phyloP scores from a whole-genome alignment of 768 basidiomycete species.

The Pulveroboletus sp. region DNA sequence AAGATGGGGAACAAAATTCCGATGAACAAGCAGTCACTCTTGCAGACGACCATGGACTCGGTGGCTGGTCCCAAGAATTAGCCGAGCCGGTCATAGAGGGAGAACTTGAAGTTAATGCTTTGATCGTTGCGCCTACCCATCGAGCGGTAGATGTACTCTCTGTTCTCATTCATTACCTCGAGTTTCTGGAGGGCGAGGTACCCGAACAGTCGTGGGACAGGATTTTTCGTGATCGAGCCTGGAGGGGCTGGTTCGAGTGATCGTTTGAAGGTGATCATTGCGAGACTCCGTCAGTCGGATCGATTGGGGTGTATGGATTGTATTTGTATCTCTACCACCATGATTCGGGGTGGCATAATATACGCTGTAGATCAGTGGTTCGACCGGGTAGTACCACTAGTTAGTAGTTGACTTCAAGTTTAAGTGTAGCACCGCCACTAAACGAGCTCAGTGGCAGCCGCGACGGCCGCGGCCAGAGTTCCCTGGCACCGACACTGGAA shows the following conservation, averaged over 20 bases:
- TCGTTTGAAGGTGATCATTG: conserved; percentile 1
- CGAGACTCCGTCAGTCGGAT: background rate
- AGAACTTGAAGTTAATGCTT: background rate
- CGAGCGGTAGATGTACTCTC: conserved; percentile 10
- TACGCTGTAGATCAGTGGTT: too few relatives aligned
- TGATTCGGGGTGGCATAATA: too few relatives aligned
- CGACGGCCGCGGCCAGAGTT: too few relatives aligned
- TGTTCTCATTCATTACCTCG: conserved; percentile 13
- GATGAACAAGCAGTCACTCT: conserved; percentile 3
- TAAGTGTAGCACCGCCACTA: too few relatives aligned
- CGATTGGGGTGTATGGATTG: background rate
- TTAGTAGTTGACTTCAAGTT: too few relatives aligned
- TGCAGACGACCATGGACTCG: background rate
- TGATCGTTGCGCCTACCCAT: conserved; percentile 12
- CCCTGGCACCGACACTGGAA: too few relatives aligned
- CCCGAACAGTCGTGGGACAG: background rate
- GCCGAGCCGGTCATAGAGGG: background rate
- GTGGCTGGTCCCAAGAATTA: background rate
- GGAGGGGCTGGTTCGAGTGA: too few relatives aligned
- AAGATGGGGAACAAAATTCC: background rate
- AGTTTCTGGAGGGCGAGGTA: conserved; percentile 3
- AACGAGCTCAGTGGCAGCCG: too few relatives aligned
- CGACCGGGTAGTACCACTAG: too few relatives aligned
- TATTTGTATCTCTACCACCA: background rate
- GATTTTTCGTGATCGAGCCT: conserved; percentile 2